Evolutionary conservation across 2,329 filamentous ascomycete genomes (phyloP), one percentile per base, ranked within the genome.

Genomic region (Trichoderma asperellum): DNA sequence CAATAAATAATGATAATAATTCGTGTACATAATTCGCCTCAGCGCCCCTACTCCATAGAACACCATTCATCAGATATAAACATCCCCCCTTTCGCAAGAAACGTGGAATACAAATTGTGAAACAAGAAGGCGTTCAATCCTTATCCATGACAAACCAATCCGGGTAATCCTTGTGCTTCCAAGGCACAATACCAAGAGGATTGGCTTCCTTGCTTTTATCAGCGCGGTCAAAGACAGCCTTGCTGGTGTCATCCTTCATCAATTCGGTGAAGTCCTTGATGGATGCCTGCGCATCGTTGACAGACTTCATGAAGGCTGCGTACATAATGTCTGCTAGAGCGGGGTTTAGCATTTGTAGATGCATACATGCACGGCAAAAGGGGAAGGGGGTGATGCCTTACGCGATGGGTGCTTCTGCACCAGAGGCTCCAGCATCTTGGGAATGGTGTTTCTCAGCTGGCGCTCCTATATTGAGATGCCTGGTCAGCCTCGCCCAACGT

Each of bases 151-250:
- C 78, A 70, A 85, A 83, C 87, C 88, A 91, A 71, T 87, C 82
- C 2, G 88, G 87, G 68, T 90, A 82, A 43, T 90, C 86, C 67
- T 81, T 83, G 24, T 87, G 83, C 59, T 81, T 83, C 88, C 88
- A 90, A 2, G 85, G 83, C 73, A 83, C 86, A 72, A 90, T 89
- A 4, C 84, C 86, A 62, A 83, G 81, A 0, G 86, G 85, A 55
- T 88, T 85, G 49, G 85, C 82, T 65, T 83, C 79, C 21, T 83
- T 83, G 73, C 88, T 89, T 73, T 84, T 82, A 52, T 77, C 81
- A 1, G 84, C 86, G 68, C 85, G 82, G 12, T 85, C 81, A 66
- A 90, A 79, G 12, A 88, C 80, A 64, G 83, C 83, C 56, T 80
- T 81, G 70, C 79, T 85, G 56, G 83, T 80, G 5, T 85, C 83